A percentile compares a stretch with the other conserved stretches of the same genome.
phyloP scores from a whole-genome alignment of 2,329 filamentous ascomycete genomes.

The Ophidiomyces ophidiicola region DNA sequence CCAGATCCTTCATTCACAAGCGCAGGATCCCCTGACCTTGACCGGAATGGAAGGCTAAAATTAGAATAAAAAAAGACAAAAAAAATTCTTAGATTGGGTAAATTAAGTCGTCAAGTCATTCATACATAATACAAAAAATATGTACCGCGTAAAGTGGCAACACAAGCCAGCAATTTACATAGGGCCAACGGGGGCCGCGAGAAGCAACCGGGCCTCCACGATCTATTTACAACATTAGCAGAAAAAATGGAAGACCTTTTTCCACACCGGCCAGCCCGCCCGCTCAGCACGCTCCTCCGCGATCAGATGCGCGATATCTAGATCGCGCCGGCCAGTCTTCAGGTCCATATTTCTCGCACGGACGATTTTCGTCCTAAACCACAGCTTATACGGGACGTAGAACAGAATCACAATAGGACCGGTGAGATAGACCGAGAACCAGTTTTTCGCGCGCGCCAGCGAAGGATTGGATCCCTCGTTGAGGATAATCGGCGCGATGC shows the following conservation, averaged over 20 bases:
- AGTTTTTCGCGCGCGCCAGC: slow-evolving; percentile 37
- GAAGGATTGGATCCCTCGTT: slow-evolving; percentile 38
- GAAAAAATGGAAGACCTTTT: slow-evolving; percentile 59
- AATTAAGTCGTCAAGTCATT: too few relatives aligned
- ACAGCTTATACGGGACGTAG: slow-evolving; percentile 20
- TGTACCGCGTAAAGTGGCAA: too few relatives aligned
- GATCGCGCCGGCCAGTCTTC: slow-evolving; percentile 18
- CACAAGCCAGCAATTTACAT: too few relatives aligned
- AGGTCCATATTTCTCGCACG: slow-evolving; percentile 18
- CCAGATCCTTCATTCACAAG: too few relatives aligned
- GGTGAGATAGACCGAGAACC: slow-evolving; percentile 38
- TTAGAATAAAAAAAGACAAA: too few relatives aligned
- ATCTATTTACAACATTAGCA: too few relatives aligned
- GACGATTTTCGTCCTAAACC: slow-evolving; percentile 18
- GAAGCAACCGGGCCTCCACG: too few relatives aligned
- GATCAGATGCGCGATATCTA: slow-evolving; percentile 54
- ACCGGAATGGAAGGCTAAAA: too few relatives aligned
- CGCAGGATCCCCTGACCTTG: too few relatives aligned
- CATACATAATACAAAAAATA: too few relatives aligned
- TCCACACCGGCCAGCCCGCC: slow-evolving; percentile 61
- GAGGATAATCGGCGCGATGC: slow-evolving; percentile 54
- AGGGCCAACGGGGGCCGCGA: background rate
- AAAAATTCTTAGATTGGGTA: too few relatives aligned
- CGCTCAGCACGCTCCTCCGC: slow-evolving; percentile 67
- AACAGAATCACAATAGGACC: slow-evolving; percentile 31